These are phyloP conservation scores for Candida labiduridarum DNA, from an alignment of 1,139 yeast species.

Conservation along the genomic window DNA sequence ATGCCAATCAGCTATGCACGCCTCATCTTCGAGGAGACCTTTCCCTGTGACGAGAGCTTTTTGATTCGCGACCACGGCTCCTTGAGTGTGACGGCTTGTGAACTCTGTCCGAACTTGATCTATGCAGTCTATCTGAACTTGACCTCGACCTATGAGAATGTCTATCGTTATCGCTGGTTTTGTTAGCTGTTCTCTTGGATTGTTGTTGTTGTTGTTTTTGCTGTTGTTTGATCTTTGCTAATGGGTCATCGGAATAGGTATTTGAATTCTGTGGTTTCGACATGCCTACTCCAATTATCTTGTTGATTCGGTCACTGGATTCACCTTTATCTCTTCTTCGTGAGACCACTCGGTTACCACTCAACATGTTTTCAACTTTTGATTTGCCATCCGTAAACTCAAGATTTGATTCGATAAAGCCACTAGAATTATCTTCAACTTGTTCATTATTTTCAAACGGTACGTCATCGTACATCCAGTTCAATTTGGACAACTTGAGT, in stretches of 20 bases:
- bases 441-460: conserved; percentile 15
- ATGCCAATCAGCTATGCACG: neutral
- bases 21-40: conserved; percentile 5
- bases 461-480: conserved; percentile 82
- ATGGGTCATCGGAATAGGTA: conserved; percentile 51
- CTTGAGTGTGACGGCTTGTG: conserved; percentile 2
- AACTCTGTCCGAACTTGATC: conserved; percentile 1
- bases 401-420: conserved; percentile 36
- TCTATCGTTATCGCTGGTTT: conserved; percentile 4
- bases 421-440: conserved; percentile 25
- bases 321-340: conserved; percentile 10
- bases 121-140: conserved; percentile 10
- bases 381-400: conserved; percentile 40
- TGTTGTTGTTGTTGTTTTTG: conserved; percentile 29
- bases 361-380: conserved; percentile 35
- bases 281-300: conserved; percentile 19
- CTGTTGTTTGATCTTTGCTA: conserved; percentile 49
- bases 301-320: conserved; percentile 17
- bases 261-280: conserved; percentile 18
- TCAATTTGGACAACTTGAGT: conserved; percentile 53
- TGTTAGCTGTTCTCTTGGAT: conserved; percentile 4
- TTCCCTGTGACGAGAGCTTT: conserved; percentile 1
- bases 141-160: conserved; percentile 15
- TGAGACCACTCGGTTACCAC: conserved; percentile 21
- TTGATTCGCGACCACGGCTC: conserved; percentile 4